Base-by-base conservation (phyloP, 2,329 filamentous ascomycete genomes). In the Alternaria burnsii region DNA sequence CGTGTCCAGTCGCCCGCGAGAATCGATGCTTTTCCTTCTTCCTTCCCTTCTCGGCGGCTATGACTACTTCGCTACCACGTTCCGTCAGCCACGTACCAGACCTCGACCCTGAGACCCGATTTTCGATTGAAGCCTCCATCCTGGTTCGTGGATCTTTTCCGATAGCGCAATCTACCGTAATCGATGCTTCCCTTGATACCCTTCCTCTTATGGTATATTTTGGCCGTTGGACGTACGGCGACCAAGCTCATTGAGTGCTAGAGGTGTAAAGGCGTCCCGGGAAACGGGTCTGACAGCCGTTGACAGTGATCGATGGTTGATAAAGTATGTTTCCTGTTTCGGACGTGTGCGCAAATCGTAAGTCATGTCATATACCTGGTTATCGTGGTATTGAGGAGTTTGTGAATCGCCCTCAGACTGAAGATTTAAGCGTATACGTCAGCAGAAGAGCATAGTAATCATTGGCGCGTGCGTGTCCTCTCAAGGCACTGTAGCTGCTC, bases 281-380 rank as follows among this genome's bases (percentile, higher is more conserved):
- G 18, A 36, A 30, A n/a, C 38, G 34, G 50, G 20, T 58, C 20
- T 55, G 55, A 34, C 55, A 55, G 55, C 55, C 55, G 55, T 59
- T 50, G 53, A 40, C 56, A 4, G 36, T 42, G 18, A 59, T 55
- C 56, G 22, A 59, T 50, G 52, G 43, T 11, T 43, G 34, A 22
- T 43, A 20, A 3, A 4, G 22, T 36, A 5, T n/a, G 28, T 24
- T 59, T 44, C 56, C 52, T 40, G 32, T 59, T 54, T 59, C 4
- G 52, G 56, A 42, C 48, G 5, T 41, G 34, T 34, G 34, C 12
- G 44, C n/a, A 24, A 50, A 10, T 26, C 7, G 12, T 9, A 16
- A 16, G 6, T n/a, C 8, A 28, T n/a, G 48, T 32, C 18, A 16
- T 32, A 14, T 32, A 26, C 22, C 34, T 22, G 7, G 20, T n/a